Conservation (phyloP, 169 alveolate species). For the Plasmodium vinckei region DNA sequence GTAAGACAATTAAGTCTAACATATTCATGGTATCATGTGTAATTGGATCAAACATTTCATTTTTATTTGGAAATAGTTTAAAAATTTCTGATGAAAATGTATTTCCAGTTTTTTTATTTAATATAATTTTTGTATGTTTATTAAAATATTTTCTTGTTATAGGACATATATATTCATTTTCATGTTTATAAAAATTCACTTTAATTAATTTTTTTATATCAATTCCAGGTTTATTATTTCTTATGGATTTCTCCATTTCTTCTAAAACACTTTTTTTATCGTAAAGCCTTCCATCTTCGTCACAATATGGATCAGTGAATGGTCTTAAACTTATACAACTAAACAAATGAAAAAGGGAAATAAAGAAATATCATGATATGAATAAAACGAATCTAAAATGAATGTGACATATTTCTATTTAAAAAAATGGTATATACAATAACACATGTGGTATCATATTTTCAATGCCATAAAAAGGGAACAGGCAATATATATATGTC, state of each 20-base stretch:
- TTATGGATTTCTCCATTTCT: conserved; percentile 26
- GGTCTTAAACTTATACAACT: conserved; percentile 74
- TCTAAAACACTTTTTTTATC: conserved; percentile 72
- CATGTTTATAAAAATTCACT: conserved; percentile 86
- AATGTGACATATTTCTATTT: no score
- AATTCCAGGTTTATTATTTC: conserved; percentile 11
- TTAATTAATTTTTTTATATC: conserved; percentile 90
- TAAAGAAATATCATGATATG: background rate
- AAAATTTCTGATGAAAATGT: conserved; percentile 88
- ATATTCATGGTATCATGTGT: conserved; percentile 79
- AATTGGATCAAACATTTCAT: conserved; percentile 64
- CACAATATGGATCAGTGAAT: conserved; percentile 69
- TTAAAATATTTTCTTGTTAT: conserved; percentile 91
- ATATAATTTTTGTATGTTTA: conserved; percentile 91
- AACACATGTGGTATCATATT: no score
- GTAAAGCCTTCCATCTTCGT: conserved; percentile 71
- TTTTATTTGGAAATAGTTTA: conserved; percentile 56
- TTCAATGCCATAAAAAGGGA: no score
- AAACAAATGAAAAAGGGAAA: background rate
- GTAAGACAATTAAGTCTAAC: conserved; percentile 81
- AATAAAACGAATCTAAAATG: no score
- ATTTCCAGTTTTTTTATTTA: conserved; percentile 91
- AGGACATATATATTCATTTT: conserved; percentile 94
- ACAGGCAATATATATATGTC: no score
- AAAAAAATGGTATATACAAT: no score